A percentile compares a stretch with the other conserved stretches of the same genome.
Evolutionary conservation across 2,329 filamentous ascomycete species (phyloP).

Genomic region (Davidsoniella neocaledoniae): DNA sequence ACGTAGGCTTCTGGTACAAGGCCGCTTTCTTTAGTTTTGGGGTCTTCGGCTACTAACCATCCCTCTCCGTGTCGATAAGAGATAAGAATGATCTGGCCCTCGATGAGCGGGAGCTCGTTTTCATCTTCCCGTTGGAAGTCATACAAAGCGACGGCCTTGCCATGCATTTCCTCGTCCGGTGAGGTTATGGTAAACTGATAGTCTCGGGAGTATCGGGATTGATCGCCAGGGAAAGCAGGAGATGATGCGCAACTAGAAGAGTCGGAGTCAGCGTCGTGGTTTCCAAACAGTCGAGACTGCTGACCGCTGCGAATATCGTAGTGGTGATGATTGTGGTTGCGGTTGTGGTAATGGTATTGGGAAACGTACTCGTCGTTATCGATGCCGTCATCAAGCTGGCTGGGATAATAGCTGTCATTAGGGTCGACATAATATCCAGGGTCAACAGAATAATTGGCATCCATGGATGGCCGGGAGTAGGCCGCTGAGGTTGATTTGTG

Average conservation of each 20-base stretch:
- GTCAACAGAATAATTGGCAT: slow-evolving; percentile 38
- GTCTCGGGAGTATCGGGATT: slow-evolving; percentile 72
- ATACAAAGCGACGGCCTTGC: slow-evolving; percentile 86
- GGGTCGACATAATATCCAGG: slow-evolving; percentile 57
- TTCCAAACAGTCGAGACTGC: slow-evolving; percentile 4
- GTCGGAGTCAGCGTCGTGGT: slow-evolving; percentile 31
- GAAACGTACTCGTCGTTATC: slow-evolving; percentile 33
- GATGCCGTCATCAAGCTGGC: slow-evolving; percentile 45
- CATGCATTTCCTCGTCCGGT: slow-evolving; percentile 94
- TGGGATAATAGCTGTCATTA: slow-evolving; percentile 58
- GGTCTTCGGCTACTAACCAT: slow-evolving; percentile 93
- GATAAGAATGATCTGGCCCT: slow-evolving; percentile 92
- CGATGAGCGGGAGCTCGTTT: slow-evolving; percentile 80
- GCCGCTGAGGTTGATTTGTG: slow-evolving; percentile 53
- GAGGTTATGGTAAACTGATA: slow-evolving; percentile 92
- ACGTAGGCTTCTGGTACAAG: slow-evolving; percentile 96
- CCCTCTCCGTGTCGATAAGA: slow-evolving; percentile 92
- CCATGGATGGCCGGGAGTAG: slow-evolving; percentile 27
- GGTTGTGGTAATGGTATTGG: not conserved
- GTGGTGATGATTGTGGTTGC: not conserved
- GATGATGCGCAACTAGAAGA: slow-evolving; percentile 42
- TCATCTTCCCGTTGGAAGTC: slow-evolving; percentile 93
- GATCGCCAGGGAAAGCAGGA: slow-evolving; percentile 43
- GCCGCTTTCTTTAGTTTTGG: slow-evolving; percentile 83
- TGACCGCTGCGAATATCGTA: not conserved